phyloP scores from a whole-genome alignment of 805 yeast genomes.

The Candida taoyuanica region DNA sequence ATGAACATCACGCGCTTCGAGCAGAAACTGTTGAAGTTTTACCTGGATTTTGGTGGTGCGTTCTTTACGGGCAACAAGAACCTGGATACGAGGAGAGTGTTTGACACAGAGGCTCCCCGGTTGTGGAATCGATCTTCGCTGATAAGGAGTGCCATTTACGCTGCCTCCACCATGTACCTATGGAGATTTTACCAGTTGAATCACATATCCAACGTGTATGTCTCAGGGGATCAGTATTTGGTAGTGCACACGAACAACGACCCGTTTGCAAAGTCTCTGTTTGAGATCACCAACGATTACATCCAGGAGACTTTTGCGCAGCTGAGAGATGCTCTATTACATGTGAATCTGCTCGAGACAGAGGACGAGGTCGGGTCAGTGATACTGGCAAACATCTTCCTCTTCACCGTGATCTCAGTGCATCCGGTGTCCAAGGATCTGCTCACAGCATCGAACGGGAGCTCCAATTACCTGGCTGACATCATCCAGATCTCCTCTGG shows the following conservation, averaged over 20 bases:
- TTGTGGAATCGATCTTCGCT: conserved; percentile 18
- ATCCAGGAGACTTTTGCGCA: conserved; percentile 12
- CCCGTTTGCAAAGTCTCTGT: conserved; percentile 8
- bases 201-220: conserved; percentile 13
- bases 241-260: conserved; percentile 9
- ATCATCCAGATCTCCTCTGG: conserved; percentile 16
- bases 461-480: conserved; percentile 11
- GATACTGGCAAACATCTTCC: conserved; percentile 16
- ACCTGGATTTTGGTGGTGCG: conserved; percentile 20
- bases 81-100: conserved; percentile 9
- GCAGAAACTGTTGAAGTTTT: conserved; percentile 19
- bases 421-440: conserved; percentile 20
- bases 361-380: conserved; percentile 14
- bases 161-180: conserved; percentile 19
- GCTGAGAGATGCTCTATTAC: conserved; percentile 2
- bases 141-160: conserved; percentile 17
- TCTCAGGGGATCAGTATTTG: conserved; percentile 14
- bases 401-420: conserved; percentile 19
- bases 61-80: conserved; percentile 18
- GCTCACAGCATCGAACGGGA: conserved; percentile 10
- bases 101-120: conserved; percentile 18
- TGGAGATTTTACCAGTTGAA: conserved; percentile 18
- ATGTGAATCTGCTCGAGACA: neutral
- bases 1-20: conserved; percentile 19
- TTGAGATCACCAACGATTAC: conserved; percentile 15